phyloP scores from a whole-genome alignment of 192 early-diverging fungal genomes.

The Chytriomyces confervae region DNA sequence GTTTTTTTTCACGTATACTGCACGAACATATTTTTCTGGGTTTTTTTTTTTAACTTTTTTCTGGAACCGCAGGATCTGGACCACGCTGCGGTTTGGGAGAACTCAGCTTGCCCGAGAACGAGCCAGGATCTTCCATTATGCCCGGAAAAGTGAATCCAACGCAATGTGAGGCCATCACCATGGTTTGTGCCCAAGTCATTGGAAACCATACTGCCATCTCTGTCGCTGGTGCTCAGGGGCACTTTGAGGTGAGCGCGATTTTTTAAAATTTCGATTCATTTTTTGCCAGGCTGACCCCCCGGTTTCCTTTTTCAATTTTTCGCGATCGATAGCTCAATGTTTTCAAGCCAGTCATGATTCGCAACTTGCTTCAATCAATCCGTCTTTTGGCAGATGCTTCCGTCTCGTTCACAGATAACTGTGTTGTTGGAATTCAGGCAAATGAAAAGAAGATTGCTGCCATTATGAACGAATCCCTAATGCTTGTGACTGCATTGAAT shows the following conservation, averaged over 20 bases:
- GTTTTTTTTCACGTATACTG: too few relatives aligned
- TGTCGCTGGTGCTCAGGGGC: slow-evolving; percentile 92
- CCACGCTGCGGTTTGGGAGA: slow-evolving; percentile 98
- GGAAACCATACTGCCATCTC: slow-evolving; percentile 96
- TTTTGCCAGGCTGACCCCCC: background rate
- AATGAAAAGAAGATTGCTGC: slow-evolving; percentile 88
- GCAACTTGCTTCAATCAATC: slow-evolving; percentile 94
- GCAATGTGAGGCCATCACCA: slow-evolving; percentile 99
- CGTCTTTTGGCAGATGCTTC: slow-evolving; percentile 85
- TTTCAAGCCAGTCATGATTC: slow-evolving; percentile 99
- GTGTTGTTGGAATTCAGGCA: slow-evolving; percentile 91
- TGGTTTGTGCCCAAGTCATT: slow-evolving; percentile 99
- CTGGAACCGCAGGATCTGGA: slow-evolving; percentile 68
- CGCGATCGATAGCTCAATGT: slow-evolving; percentile 74
- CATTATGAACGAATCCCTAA: slow-evolving; percentile 90
- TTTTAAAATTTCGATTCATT: background rate
- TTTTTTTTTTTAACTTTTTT: too few relatives aligned
- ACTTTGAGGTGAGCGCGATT: slow-evolving; percentile 76
- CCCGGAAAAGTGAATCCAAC: slow-evolving; percentile 99
- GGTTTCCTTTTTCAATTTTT: background rate
- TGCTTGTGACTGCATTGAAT: slow-evolving; percentile 99
- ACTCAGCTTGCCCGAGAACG: slow-evolving; percentile 95
- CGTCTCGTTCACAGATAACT: slow-evolving; percentile 94
- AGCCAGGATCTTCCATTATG: slow-evolving; percentile 99
- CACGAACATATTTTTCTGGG: too few relatives aligned